phyloP scores from a whole-genome alignment of 2,329 filamentous ascomycete genomes.

The Pseudogymnoascus sp. region DNA sequence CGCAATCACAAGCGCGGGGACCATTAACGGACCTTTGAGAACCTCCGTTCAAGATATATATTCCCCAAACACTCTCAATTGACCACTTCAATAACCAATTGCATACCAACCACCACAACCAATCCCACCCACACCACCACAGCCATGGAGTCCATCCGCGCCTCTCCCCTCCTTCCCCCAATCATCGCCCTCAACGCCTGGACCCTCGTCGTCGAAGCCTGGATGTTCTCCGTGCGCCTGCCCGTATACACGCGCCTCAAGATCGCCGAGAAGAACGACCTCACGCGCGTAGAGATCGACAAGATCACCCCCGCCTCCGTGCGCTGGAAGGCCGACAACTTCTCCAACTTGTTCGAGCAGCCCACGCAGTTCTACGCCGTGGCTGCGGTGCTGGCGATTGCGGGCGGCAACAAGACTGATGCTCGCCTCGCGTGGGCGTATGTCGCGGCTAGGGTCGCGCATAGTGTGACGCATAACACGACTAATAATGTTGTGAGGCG shows the following conservation, averaged over 20 bases:
- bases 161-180: constrained; percentile 22
- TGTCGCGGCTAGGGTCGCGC: constrained; percentile 33
- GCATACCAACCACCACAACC: background rate
- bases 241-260: constrained; percentile 31
- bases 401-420: constrained; percentile 22
- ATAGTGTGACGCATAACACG: constrained; percentile 34
- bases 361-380: constrained; percentile 39
- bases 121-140: background rate
- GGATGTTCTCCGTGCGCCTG: constrained; percentile 35
- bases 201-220: constrained; percentile 36
- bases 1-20: background rate
- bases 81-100: background rate
- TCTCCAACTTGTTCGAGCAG: constrained; percentile 38
- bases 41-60: constrained; percentile 1
- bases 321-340: constrained; percentile 37
- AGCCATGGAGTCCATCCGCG: constrained; percentile 1
- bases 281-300: constrained; percentile 25
- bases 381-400: constrained; percentile 30
- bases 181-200: constrained; percentile 32
- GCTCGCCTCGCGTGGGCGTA: constrained; percentile 36
- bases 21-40: background rate
- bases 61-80: background rate
- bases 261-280: constrained; percentile 17
- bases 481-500: constrained; percentile 32
- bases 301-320: constrained; percentile 23